Percentiles rank a stretch among this genome's conserved stretches.
These are phyloP conservation scores for Plantago elongata DNA, from an alignment of 257 asterid genomes.

Conservation along the genomic window DNA sequence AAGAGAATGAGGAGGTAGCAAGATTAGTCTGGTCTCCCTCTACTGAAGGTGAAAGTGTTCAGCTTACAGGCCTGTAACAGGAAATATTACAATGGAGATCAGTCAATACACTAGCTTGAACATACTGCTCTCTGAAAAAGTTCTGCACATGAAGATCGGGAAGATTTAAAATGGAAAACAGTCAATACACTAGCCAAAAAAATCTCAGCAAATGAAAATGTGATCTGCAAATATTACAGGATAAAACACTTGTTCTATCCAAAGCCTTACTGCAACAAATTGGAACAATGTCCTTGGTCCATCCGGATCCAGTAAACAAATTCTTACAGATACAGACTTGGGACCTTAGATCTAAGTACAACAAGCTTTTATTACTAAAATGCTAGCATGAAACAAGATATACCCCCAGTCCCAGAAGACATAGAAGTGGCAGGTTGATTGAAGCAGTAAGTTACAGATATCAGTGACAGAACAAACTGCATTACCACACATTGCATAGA, in stretches of 20 bases:
- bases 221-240: slow-evolving; percentile 5
- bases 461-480: neutral
- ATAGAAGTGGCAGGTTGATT: no score
- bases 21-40: no score
- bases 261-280: slow-evolving; percentile 4
- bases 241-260: slow-evolving; percentile 5
- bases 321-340: no score
- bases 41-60: no score
- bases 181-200: neutral
- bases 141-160: neutral
- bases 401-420: no score
- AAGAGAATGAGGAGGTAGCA: neutral
- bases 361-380: no score
- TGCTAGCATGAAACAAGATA: no score
- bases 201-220: neutral
- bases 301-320: no score
- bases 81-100: neutral
- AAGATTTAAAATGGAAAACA: neutral
- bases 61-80: neutral
- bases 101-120: slow-evolving; percentile 2
- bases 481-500: neutral
- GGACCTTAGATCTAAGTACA: no score
- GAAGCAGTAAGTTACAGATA: no score
- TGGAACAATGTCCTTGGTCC: no score
- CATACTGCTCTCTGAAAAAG: slow-evolving; percentile 3